Base-by-base conservation (phyloP, 495 filamentous ascomycete species). In the Amphirosellinia nigrospora region DNA sequence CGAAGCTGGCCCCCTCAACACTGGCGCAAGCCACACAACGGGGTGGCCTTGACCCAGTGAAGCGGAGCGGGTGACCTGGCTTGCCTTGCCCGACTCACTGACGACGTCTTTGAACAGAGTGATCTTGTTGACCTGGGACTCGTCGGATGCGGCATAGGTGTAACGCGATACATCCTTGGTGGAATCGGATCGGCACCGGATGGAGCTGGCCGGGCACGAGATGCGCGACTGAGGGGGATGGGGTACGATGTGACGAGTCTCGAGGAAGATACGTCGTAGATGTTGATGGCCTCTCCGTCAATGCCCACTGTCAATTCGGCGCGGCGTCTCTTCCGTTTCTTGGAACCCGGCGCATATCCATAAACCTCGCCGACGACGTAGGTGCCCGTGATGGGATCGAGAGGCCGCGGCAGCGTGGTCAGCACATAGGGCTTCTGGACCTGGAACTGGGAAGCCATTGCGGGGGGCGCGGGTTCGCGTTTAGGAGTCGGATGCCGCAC, bases 261-360 rank as follows among this genome's bases (percentile, higher is more conserved):
- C n/a, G 93, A 89, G 1, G 89, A 91, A 77, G 92, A 89, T 28
- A 99, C 95, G 86, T 97, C 91, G 82, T 98, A 98, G 58, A 99
- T 89, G 77, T 94, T 96, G 16, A 98, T 86, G 16, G 92, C 91
- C 76, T 97, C 94, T 66, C 94, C 94, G 81, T 99, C 94, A 74
- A 97, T 89, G 10, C 92, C 92, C 10, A 96, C 89, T 15, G 87
- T 92, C 64, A 98, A 80, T 80, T 99, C 96, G 21, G 83, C 79
- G 56, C 96, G 86, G 59, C 96, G 86, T 43, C 69, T 66, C 82
- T 97, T 98, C 75, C 92, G 87, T 83, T 94, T 97, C 82, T 87
- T 93, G 39, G 86, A 86, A 21, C 89, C 90, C 46, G 88, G 85
- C 61, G 92, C 78, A 73, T 82, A 82, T 75, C 91, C 89, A 75